Evolutionary conservation across 495 filamentous ascomycete species (phyloP), one percentile per base, ranked within the genome.

Genomic region (Amniculicola lignicola): DNA sequence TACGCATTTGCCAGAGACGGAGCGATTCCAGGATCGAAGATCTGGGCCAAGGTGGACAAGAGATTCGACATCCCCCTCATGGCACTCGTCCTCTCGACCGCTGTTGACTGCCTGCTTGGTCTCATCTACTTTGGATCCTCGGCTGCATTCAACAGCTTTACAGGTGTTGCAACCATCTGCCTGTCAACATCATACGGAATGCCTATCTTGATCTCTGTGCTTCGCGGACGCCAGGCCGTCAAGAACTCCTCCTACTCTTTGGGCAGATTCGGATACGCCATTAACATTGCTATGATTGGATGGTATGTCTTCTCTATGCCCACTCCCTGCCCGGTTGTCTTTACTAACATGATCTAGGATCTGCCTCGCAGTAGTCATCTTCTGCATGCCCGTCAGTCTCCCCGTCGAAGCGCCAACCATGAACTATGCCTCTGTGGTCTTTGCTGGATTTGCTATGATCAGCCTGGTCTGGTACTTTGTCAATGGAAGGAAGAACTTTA

Each of bases 81-180:
- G 69, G 79, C 76, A 1, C 66, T 85, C n/a, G 57, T 82, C 12
- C 73, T 85, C 4, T 82, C 79, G 0, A 76, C 79, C 0, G 57
- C 63, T 0, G 74, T 85, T 14, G 74, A 77, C 55, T 77, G 75
- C 31, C 69, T 85, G 6, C 66, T 85, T 3, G 82, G 82, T 2
- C 65, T 83, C 50, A 84, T 84, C 65, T 84, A 84, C 61, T 83
- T 85, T 48, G 81, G 81, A 16, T 77, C 74, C 9, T 76, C 77
- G 3, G 79, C 80, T 0, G 81, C 82, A 5, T 85, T 84, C 72
- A 84, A 82, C 67, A 78, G 78, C 2, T 85, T 87, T 62, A 85
- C 82, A 0, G 82, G 81, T 23, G 82, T 84, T 9, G 82, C 82
- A 2, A 84, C 81, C 0, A 85, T 85, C 52, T 85, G 80, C 54